Conservation (phyloP, 2,329 filamentous ascomycete species). For the Diaporthe velutina region DNA sequence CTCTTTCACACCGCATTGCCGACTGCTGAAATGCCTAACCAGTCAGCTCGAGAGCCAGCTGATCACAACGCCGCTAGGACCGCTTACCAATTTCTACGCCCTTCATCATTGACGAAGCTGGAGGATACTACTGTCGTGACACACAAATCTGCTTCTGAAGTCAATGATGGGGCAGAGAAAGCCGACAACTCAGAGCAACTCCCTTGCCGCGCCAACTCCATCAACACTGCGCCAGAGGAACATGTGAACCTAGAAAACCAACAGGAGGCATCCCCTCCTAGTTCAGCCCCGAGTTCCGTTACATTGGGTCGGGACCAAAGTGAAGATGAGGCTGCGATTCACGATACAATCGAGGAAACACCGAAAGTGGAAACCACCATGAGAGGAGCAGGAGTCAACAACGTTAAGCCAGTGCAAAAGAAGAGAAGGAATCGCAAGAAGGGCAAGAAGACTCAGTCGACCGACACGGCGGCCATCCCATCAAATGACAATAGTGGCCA, state of each 20-base stretch:
- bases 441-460: not conserved
- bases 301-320: not conserved
- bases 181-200: not conserved
- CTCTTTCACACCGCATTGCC: not conserved
- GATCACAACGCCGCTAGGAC: no score
- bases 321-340: not conserved
- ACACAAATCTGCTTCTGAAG: not conserved
- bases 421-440: constrained; percentile 26
- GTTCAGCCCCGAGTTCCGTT: constrained; percentile 18
- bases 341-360: no score
- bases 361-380: not conserved
- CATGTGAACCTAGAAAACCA: not conserved
- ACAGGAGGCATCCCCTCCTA: not conserved
- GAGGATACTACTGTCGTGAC: not conserved
- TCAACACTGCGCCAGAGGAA: not conserved
- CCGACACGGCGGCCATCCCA: not conserved
- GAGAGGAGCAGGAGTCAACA: constrained; percentile 20
- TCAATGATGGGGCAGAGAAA: not conserved
- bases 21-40: no score
- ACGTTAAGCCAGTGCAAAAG: not conserved
- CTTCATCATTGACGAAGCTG: not conserved
- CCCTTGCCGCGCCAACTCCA: not conserved
- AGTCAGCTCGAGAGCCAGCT: not conserved
- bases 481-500: not conserved
- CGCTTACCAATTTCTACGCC: not conserved